Percentiles rank a stretch among this genome's conserved stretches.
Conservation (phyloP, 768 basidiomycete genomes). For the Leccinum broughii region DNA sequence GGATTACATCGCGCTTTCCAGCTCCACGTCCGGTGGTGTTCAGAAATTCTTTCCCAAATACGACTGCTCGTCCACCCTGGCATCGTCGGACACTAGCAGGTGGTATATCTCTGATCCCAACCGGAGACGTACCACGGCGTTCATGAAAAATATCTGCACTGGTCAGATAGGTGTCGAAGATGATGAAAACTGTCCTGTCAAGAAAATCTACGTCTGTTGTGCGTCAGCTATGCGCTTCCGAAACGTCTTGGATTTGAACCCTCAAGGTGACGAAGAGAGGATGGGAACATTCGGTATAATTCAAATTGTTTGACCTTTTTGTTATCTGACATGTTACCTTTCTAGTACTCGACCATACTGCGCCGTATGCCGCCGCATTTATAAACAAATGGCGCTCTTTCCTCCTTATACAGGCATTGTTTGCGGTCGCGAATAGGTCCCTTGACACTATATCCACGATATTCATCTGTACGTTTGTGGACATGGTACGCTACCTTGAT, state of each 20-base stretch:
- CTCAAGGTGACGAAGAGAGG: too few species aligned
- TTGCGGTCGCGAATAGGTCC: neutral
- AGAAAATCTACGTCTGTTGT: too few species aligned
- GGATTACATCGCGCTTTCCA: conserved; percentile 17
- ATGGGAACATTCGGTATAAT: neutral
- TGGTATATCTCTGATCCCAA: neutral
- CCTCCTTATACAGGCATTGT: neutral
- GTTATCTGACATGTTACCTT: neutral
- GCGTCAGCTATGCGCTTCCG: too few species aligned
- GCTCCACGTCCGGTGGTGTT: neutral
- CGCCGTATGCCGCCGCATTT: neutral
- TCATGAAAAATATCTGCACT: neutral
- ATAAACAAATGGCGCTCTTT: neutral
- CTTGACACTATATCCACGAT: neutral
- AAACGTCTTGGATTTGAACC: too few species aligned
- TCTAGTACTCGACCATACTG: neutral
- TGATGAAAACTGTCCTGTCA: neutral
- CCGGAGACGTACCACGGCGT: conserved; percentile 5
- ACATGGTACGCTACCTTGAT: neutral
- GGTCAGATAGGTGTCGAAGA: neutral
- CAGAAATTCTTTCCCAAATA: too few species aligned
- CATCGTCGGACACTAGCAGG: neutral
- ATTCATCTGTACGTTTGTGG: neutral
- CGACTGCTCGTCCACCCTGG: neutral
- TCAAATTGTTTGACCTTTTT: neutral